Base-by-base conservation (phyloP, 352 stramenopile genomes). In the Phytophthora capsici region DNA sequence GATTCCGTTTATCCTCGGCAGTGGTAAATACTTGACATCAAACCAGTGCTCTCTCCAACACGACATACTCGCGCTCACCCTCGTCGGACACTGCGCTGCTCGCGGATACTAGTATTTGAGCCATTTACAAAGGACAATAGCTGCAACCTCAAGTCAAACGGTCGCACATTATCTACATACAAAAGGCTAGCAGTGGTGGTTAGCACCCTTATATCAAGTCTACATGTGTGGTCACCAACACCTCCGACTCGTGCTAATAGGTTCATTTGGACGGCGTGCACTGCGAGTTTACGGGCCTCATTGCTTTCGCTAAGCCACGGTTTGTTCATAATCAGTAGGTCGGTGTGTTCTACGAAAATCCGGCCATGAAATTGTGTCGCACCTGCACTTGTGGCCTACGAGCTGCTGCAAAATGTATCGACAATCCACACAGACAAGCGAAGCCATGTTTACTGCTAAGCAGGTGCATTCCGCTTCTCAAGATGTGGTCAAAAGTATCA, bases 401-500 rank as follows among this genome's bases (percentile, higher is more conserved):
- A 41, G 44, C 26, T 56, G 34, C 37, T 49, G 12, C 28, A 34
- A 34, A 3, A 40, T 17, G 36, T 41, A 41, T 19, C 43, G 62
- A 17, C 51, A 63, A 67, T 32, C 59, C 59, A 25, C 22, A 59
- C 3, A 48, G 14, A 26, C 46, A 28, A 9, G 32, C 9, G 52
- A 58, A 57, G 20, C 34, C 52, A 63, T 68, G 60, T 63, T 68
- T 68, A 68, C 52, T 3, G 51, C 34, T 40, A 23, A 13, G 6
- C 37, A 16, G 17, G 32, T 17, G n/a, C 7, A 26, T 7, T 13
- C 20, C 14, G 41, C 34, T 63, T 63, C 23, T 16, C 41, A 41
- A 26, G 38, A 46, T 53, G 38, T 52, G 25, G 59, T 57, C 46
- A 65, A 28, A 0, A 46, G 37, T 16, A 6, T 14, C 30, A 14